phyloP scores from a whole-genome alignment of 495 filamentous ascomycete genomes.

The Parachaetomium inaequale region DNA sequence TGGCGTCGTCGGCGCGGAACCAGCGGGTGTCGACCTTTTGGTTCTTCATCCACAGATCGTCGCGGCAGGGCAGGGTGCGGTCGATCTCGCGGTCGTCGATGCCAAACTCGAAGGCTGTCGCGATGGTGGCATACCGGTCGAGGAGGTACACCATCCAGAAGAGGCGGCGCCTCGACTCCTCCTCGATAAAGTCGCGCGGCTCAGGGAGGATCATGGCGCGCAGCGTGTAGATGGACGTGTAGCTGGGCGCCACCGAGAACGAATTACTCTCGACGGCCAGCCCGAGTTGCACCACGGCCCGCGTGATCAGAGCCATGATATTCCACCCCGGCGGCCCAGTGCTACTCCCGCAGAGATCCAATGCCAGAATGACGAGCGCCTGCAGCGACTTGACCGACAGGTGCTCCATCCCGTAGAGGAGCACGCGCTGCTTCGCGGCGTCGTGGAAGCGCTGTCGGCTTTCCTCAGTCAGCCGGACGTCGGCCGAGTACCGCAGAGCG shows the following conservation, averaged over 20 bases:
- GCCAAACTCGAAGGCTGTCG: constrained; percentile 86
- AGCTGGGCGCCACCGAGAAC: constrained; percentile 66
- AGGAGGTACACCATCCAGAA: constrained; percentile 94
- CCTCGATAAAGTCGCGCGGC: constrained; percentile 79
- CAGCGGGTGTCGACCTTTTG: constrained; percentile 78
- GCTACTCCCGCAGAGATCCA: constrained; percentile 73
- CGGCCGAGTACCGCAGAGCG: constrained; percentile 74
- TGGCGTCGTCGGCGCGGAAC: constrained; percentile 58
- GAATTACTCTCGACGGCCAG: constrained; percentile 76
- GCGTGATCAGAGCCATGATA: constrained; percentile 77
- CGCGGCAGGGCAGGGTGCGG: constrained; percentile 76
- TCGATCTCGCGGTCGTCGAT: constrained; percentile 86
- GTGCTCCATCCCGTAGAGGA: constrained; percentile 80
- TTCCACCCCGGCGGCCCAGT: constrained; percentile 89
- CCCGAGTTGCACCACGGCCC: constrained; percentile 80
- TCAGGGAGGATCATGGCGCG: constrained; percentile 78
- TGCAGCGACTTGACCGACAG: constrained; percentile 83
- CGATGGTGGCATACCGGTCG: constrained; percentile 82
- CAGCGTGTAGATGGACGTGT: constrained; percentile 78
- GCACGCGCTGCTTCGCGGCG: constrained; percentile 76
- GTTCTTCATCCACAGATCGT: constrained; percentile 80
- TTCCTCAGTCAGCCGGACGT: constrained; percentile 65
- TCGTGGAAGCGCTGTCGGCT: constrained; percentile 69
- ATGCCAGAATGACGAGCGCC: constrained; percentile 75
- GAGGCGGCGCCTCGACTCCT: constrained; percentile 73